These are phyloP conservation scores for Begonia peltatifolia DNA, from an alignment of 306 rosid species.

Conservation along the genomic window DNA sequence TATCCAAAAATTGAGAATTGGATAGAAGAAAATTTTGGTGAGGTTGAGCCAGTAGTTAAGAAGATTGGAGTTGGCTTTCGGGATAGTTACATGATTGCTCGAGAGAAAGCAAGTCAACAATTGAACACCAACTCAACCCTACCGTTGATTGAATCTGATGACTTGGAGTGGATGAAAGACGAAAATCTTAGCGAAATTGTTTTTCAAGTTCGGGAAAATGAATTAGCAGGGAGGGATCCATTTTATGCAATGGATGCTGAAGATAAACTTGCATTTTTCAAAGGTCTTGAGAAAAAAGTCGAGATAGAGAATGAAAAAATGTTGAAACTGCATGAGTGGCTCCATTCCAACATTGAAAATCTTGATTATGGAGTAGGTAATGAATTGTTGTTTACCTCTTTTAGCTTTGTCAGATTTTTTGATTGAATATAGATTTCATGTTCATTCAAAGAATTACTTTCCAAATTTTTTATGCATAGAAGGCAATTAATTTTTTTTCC, in stretches of 20 bases:
- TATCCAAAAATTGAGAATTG: conserved; percentile 43
- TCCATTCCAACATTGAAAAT: conserved; percentile 85
- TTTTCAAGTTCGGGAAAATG: conserved; percentile 76
- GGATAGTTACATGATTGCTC: conserved; percentile 64
- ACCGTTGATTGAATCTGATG: conserved; percentile 34
- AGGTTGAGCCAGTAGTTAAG: conserved; percentile 62
- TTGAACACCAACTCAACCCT: conserved; percentile 21
- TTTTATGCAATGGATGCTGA: conserved; percentile 52
- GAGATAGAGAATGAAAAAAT: conserved; percentile 64
- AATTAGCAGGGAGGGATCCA: conserved; percentile 58
- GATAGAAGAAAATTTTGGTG: conserved; percentile 60
- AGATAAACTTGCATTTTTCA: conserved; percentile 59
- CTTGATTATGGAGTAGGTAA: conserved; percentile 87
- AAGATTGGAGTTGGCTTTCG: conserved; percentile 70
- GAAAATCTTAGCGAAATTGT: conserved; percentile 77
- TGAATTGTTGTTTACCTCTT: conserved; percentile 11
- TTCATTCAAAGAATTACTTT: neutral
- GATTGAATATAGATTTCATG: neutral
- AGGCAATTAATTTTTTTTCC: too few species aligned
- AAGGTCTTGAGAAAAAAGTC: conserved; percentile 74
- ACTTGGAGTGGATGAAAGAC: conserved; percentile 82
- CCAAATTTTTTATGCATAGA: conserved; percentile 1
- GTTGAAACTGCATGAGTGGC: conserved; percentile 59
- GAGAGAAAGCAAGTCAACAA: conserved; percentile 35
- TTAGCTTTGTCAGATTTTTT: conserved; percentile 4